These are phyloP conservation scores for Hypoxylon sp. DNA, from an alignment of 2,329 filamentous ascomycete genomes.

Conservation along the genomic window DNA sequence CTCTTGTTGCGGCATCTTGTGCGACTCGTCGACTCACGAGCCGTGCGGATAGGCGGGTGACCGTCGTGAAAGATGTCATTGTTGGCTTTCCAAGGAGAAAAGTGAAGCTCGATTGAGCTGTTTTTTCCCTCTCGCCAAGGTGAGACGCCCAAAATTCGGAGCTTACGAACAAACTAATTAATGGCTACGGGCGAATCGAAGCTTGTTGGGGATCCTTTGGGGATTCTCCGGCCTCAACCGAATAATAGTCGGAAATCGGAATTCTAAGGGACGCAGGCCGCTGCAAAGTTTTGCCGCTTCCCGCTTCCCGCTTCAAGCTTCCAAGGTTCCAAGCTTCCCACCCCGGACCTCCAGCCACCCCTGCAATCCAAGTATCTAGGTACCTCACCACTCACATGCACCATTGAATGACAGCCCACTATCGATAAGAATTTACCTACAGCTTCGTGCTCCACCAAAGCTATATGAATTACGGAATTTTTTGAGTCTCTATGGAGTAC, in stretches of 20 bases:
- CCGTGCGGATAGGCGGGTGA: constrained; percentile 73
- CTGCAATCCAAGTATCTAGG: too few relatives aligned
- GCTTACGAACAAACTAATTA: constrained; percentile 42
- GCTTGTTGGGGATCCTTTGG: constrained; percentile 51
- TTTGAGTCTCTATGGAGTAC: neutral
- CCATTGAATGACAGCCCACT: neutral
- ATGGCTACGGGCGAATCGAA: constrained; percentile 32
- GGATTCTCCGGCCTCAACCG: constrained; percentile 48
- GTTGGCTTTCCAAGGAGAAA: constrained; percentile 46
- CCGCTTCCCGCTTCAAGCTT: constrained; percentile 5
- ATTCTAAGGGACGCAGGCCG: constrained; percentile 26
- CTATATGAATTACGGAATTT: neutral
- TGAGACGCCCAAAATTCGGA: constrained; percentile 36
- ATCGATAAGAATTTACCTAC: constrained; percentile 26
- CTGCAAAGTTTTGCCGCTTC: constrained; percentile 38
- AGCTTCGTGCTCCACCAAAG: constrained; percentile 10
- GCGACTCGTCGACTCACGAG: constrained; percentile 67
- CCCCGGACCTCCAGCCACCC: neutral
- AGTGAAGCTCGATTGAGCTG: constrained; percentile 50
- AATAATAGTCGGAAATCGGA: constrained; percentile 31
- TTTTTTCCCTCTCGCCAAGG: constrained; percentile 27
- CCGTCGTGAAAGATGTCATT: constrained; percentile 76
- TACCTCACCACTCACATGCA: too few relatives aligned
- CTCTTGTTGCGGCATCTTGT: constrained; percentile 67
- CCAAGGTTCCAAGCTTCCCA: neutral